A percentile compares a stretch with the other conserved stretches of the same genome.
phyloP scores from a whole-genome alignment of 2,329 filamentous ascomycete species.

The Fusarium sp. region DNA sequence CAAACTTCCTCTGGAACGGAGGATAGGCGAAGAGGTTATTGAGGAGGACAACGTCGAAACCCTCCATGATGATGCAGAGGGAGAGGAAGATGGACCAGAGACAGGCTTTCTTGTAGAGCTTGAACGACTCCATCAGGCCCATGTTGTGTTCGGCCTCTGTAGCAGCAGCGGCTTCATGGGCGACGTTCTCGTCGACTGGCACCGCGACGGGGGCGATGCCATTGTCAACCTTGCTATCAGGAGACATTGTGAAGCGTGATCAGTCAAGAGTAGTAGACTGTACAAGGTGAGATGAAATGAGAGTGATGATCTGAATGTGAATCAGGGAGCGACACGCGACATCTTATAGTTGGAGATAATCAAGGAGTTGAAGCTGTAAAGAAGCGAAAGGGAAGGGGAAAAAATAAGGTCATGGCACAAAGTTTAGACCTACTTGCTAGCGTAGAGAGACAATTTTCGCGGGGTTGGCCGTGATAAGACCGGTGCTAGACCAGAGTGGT shows the following conservation, averaged over 20 bases:
- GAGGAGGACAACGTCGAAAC: constrained; percentile 53
- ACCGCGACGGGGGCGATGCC: constrained; percentile 16
- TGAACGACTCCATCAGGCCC: constrained; percentile 48
- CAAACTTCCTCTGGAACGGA: constrained; percentile 53
- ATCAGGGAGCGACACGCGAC: neutral
- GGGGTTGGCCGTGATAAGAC: constrained; percentile 16
- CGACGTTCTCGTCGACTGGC: constrained; percentile 23
- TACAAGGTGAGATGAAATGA: neutral
- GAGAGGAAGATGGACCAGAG: constrained; percentile 52
- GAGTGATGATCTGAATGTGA: neutral
- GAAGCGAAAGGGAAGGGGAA: neutral
- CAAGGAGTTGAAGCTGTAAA: constrained; percentile 7
- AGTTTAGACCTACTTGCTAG: neutral
- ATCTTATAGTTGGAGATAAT: constrained; percentile 10
- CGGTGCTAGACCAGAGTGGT: neutral
- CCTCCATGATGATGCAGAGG: constrained; percentile 52
- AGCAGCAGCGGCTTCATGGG: constrained; percentile 41
- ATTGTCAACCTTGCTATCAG: constrained; percentile 8
- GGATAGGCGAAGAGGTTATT: constrained; percentile 54
- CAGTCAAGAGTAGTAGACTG: neutral
- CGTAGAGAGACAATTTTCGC: neutral
- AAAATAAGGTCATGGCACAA: neutral
- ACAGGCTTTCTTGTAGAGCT: constrained; percentile 51
- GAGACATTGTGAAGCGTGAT: constrained; percentile 18
- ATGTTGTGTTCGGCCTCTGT: constrained; percentile 49